These are phyloP conservation scores for Fomitiporia mediterranea DNA, from an alignment of 1,284 basidiomycete species.

Conservation along the genomic window DNA sequence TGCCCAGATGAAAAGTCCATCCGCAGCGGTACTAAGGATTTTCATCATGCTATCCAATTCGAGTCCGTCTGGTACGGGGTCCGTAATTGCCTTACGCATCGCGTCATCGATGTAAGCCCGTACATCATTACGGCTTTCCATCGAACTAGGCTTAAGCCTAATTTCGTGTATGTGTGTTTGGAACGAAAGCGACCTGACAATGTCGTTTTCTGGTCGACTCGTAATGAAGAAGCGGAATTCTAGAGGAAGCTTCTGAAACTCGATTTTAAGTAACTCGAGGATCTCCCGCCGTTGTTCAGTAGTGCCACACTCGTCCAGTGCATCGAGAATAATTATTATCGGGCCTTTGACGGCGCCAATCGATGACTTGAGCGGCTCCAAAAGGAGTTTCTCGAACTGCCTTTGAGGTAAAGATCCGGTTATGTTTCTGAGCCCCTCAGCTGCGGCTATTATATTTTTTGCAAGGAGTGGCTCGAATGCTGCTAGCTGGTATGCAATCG, in stretches of 20 bases:
- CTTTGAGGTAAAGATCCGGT: neutral
- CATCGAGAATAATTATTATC: slow-evolving; percentile 5
- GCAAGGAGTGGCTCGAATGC: neutral
- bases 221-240: slow-evolving; percentile 1
- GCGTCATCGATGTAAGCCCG: neutral
- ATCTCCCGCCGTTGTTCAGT: neutral
- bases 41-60: neutral
- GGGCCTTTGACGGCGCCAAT: neutral
- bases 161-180: neutral
- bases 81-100: neutral
- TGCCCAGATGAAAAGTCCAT: slow-evolving; percentile 10
- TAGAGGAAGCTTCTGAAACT: neutral
- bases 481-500: neutral
- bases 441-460: neutral
- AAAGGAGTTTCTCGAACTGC: neutral
- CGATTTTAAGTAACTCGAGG: neutral
- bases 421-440: neutral
- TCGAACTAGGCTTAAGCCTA: neutral
- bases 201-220: neutral
- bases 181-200: neutral
- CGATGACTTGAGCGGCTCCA: neutral
- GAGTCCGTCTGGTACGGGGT: too few relatives aligned
- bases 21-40: neutral
- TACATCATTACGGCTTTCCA: neutral
- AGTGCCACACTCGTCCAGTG: slow-evolving; percentile 6